These are phyloP conservation scores for Podospora pseudoanserina DNA, from an alignment of 495 filamentous ascomycete genomes.

Conservation along the genomic window DNA sequence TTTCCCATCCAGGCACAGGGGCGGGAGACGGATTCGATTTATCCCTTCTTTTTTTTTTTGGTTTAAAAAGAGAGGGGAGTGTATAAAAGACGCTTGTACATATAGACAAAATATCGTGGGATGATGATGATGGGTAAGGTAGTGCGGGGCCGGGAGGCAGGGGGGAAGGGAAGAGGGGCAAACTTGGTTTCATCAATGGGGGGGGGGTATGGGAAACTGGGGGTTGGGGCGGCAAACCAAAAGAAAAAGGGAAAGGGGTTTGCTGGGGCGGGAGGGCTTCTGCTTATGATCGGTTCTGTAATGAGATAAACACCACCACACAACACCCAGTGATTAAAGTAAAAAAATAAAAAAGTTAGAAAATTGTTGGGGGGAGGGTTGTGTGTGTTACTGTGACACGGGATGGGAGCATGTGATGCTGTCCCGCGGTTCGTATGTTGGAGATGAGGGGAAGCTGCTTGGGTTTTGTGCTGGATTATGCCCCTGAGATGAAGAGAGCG, in stretches of 20 bases:
- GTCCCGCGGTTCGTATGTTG: not conserved
- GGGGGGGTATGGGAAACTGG: not conserved
- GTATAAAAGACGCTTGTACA: constrained; percentile 2
- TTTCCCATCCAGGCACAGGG: not conserved
- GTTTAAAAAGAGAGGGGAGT: not conserved
- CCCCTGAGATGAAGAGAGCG: no score
- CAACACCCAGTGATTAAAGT: not conserved
- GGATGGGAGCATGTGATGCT: not conserved
- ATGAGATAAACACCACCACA: not conserved
- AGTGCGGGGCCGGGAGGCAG: not conserved
- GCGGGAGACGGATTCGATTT: not conserved
- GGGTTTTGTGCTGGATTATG: not conserved
- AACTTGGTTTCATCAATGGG: not conserved
- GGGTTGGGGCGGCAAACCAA: not conserved
- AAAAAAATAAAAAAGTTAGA: not conserved
- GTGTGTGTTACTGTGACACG: not conserved
- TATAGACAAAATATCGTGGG: not conserved
- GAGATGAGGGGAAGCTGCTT: not conserved
- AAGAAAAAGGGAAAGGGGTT: not conserved
- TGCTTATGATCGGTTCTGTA: not conserved
- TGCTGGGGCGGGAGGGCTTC: not conserved
- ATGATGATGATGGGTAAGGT: not conserved
- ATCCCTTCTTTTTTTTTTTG: not conserved
- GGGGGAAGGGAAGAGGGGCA: not conserved
- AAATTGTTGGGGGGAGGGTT: not conserved